These are phyloP conservation scores for Aphanomyces astaci DNA, from an alignment of 352 stramenopile genomes.

Conservation along the genomic window DNA sequence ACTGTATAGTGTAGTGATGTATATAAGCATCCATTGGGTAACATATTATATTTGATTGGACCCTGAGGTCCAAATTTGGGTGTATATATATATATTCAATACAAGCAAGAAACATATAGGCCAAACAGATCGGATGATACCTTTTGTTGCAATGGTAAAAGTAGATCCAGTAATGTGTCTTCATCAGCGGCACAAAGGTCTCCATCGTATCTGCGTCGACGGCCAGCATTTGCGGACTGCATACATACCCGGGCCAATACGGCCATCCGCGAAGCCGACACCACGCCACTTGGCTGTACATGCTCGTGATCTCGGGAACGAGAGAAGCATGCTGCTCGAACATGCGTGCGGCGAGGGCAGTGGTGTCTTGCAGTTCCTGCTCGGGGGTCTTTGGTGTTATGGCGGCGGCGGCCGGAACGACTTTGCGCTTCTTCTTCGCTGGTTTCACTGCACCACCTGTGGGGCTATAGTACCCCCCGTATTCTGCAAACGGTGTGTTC, in stretches of 20 bases:
- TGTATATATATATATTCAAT: too few species aligned
- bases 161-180: conserved; percentile 62
- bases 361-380: background rate
- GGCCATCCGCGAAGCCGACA: conserved; percentile 71
- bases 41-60: too few species aligned
- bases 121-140: too few species aligned
- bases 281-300: conserved; percentile 70
- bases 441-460: background rate
- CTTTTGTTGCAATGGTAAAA: conserved; percentile 73
- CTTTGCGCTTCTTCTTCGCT: background rate
- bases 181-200: conserved; percentile 34
- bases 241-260: conserved; percentile 73
- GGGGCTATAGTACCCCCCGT: background rate
- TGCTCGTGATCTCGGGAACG: background rate
- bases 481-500: background rate
- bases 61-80: too few species aligned
- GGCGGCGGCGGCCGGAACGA: too few species aligned
- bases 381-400: too few species aligned
- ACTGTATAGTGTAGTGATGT: too few species aligned
- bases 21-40: too few species aligned
- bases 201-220: background rate
- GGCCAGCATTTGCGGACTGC: conserved; percentile 35
- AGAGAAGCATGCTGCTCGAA: background rate
- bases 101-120: too few species aligned
- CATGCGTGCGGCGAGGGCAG: background rate